These are phyloP conservation scores for barrel medic (Medicago truncatula) DNA, from an alignment of 306 rosid genomes.

Conservation along the genomic window DNA sequence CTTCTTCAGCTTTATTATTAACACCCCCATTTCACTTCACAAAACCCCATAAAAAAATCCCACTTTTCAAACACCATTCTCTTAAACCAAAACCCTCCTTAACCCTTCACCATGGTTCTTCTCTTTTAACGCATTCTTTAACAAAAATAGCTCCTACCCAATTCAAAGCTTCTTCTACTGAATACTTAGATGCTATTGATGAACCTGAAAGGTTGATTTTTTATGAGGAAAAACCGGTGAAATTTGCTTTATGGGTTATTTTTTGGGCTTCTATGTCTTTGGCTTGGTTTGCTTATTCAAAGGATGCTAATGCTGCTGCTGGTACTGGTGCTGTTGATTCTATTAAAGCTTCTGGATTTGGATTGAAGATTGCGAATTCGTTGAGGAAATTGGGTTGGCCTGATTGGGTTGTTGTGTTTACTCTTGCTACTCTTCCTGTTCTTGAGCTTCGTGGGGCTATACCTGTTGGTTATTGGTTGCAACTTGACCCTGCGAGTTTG, in stretches of 20 bases:
- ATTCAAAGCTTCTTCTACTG: constrained; percentile 51
- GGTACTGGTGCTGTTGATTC: constrained; percentile 58
- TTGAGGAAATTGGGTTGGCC: constrained; percentile 75
- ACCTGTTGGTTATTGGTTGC: constrained; percentile 95
- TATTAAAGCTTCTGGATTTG: constrained; percentile 83
- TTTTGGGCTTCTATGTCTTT: constrained; percentile 84
- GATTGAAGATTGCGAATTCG: constrained; percentile 69
- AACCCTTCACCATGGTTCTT: constrained; percentile 42
- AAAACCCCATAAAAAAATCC: constrained; percentile 8
- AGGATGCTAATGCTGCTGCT: constrained; percentile 88
- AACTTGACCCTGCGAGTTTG: constrained; percentile 66
- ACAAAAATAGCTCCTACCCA: constrained; percentile 40
- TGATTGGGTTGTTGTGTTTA: constrained; percentile 83
- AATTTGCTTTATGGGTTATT: constrained; percentile 68
- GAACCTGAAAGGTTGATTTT: constrained; percentile 52
- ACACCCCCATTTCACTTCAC: constrained; percentile 45
- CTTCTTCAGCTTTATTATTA: constrained; percentile 48
- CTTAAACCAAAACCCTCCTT: constrained; percentile 25
- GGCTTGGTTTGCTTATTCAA: constrained; percentile 83
- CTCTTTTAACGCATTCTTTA: constrained; percentile 28
- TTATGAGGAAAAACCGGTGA: constrained; percentile 58
- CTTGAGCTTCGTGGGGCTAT: constrained; percentile 98
- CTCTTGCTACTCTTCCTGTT: constrained; percentile 87
- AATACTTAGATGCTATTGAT: constrained; percentile 46
- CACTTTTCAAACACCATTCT: neutral